phyloP scores from a whole-genome alignment of 306 rosid genomes.

The Vachellia collinsii region DNA sequence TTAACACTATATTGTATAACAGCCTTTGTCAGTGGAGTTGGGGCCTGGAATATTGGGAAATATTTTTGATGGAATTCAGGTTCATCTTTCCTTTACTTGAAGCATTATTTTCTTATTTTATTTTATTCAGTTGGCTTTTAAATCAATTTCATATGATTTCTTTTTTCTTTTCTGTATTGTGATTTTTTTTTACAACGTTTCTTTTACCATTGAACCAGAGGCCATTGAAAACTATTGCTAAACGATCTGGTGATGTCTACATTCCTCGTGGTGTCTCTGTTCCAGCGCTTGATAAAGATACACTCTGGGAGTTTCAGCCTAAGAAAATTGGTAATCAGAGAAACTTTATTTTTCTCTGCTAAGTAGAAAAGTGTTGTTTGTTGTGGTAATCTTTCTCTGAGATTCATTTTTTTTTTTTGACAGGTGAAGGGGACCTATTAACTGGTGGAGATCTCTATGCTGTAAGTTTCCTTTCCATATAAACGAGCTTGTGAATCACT shows the following conservation, averaged over 20 bases:
- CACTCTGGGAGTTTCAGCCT: constrained; percentile 94
- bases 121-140: background rate
- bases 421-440: constrained; percentile 92
- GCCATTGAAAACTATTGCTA: constrained; percentile 98
- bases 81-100: constrained; percentile 39
- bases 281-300: constrained; percentile 96
- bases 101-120: constrained; percentile 13
- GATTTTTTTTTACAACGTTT: background rate
- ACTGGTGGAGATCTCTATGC: constrained; percentile 99
- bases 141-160: background rate
- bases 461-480: constrained; percentile 58
- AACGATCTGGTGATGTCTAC: constrained; percentile 92
- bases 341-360: background rate
- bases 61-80: constrained; percentile 99
- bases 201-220: constrained; percentile 53
- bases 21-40: constrained; percentile 99
- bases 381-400: constrained; percentile 21
- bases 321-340: constrained; percentile 69
- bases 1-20: constrained; percentile 38
- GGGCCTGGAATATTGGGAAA: constrained; percentile 99
- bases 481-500: constrained; percentile 27
- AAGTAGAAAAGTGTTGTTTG: background rate
- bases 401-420: constrained; percentile 33
- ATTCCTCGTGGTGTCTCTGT: constrained; percentile 98
- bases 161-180: background rate